Conservation (phyloP, 202 grass and related monocot genomes). For the Schoenoplectus tabernaemontani region DNA sequence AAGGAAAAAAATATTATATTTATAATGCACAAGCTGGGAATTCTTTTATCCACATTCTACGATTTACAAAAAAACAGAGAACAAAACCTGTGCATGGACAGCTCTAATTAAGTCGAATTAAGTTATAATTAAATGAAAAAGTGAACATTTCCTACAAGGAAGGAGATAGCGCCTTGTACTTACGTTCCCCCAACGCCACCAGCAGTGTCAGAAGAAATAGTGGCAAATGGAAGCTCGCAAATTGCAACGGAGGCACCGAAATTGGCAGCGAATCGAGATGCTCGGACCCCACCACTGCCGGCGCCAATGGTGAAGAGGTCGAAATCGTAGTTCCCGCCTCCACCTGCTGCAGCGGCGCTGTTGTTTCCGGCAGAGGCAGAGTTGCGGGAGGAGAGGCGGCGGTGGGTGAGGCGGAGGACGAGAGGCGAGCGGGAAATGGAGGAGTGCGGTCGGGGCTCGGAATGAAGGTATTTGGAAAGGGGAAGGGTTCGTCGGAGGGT, state of each 20-base stretch:
- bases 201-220: constrained; percentile 50
- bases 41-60: not conserved
- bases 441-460: constrained; percentile 17
- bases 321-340: constrained; percentile 44
- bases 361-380: constrained; percentile 18
- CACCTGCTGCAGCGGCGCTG: constrained; percentile 14
- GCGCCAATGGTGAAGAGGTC: constrained; percentile 96
- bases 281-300: constrained; percentile 87
- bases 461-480: constrained; percentile 23
- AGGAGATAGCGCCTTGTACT: constrained; percentile 17
- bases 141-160: not conserved
- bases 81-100: not conserved
- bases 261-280: constrained; percentile 76
- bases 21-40: not conserved
- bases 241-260: constrained; percentile 66
- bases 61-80: not conserved
- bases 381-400: constrained; percentile 7
- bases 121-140: not conserved
- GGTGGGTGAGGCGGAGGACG: constrained; percentile 11
- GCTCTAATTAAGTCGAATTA: not conserved
- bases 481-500: constrained; percentile 36
- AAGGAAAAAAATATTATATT: not conserved
- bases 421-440: constrained; percentile 22
- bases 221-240: constrained; percentile 85
- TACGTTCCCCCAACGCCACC: constrained; percentile 92